These are phyloP conservation scores for Triangularia setosa DNA, from an alignment of 2,329 filamentous ascomycete genomes.

Conservation along the genomic window DNA sequence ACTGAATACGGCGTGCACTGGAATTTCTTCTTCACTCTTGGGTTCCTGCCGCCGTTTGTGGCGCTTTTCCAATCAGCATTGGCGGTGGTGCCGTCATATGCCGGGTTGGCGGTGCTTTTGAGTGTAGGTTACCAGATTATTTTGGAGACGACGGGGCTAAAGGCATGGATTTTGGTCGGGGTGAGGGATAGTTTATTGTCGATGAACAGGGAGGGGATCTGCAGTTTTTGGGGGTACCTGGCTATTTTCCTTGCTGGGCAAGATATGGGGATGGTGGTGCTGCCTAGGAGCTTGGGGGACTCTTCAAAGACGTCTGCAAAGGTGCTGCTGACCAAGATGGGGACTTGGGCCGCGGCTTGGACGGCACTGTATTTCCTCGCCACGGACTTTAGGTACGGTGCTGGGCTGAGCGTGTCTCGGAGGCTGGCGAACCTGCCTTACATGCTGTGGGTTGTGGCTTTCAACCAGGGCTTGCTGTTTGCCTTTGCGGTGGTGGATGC, in stretches of 20 bases:
- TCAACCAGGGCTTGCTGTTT: constrained; percentile 80
- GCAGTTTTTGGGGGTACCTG: constrained; percentile 89
- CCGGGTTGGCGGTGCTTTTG: constrained; percentile 67
- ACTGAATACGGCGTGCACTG: constrained; percentile 97
- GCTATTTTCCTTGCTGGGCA: constrained; percentile 92
- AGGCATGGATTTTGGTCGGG: constrained; percentile 77
- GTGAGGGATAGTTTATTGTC: constrained; percentile 75
- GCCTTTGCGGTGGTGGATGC: constrained; percentile 76
- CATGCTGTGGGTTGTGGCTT: constrained; percentile 85
- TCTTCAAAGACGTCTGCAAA: constrained; percentile 42
- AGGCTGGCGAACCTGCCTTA: constrained; percentile 92
- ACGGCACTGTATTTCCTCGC: constrained; percentile 63
- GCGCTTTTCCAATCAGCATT: constrained; percentile 75
- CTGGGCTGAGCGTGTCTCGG: constrained; percentile 75
- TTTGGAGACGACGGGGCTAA: constrained; percentile 73
- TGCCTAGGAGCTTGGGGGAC: constrained; percentile 57
- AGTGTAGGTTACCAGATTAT: constrained; percentile 67
- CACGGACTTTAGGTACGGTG: constrained; percentile 65
- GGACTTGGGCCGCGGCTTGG: constrained; percentile 65
- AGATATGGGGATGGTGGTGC: constrained; percentile 72
- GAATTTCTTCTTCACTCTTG: constrained; percentile 99
- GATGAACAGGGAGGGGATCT: constrained; percentile 92
- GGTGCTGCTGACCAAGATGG: constrained; percentile 57
- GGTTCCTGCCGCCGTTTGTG: constrained; percentile 81
- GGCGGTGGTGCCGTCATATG: constrained; percentile 69